Conservation (phyloP, 352 stramenopile species). For the Globisporangium barbulae region DNA sequence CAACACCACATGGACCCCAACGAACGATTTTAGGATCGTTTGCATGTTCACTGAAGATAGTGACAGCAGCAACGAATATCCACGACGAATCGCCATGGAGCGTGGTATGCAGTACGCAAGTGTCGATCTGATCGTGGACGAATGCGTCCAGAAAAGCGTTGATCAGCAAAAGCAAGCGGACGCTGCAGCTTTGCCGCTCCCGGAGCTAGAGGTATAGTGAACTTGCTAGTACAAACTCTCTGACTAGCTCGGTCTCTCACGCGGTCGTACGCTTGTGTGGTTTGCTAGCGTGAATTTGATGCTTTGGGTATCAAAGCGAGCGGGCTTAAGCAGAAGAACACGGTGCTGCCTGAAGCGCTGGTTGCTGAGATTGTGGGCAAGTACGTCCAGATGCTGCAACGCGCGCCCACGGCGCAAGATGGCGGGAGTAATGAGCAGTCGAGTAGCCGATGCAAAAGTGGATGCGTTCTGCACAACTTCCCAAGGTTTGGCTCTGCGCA, state of each 20-base stretch:
- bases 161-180: constrained; percentile 49
- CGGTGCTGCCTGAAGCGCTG: constrained; percentile 35
- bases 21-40: constrained; percentile 17
- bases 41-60: constrained; percentile 33
- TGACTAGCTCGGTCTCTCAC: not conserved
- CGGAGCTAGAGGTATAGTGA: constrained; percentile 42
- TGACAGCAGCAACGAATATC: constrained; percentile 14
- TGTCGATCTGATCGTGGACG: constrained; percentile 46
- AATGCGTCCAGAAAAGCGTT: constrained; percentile 49
- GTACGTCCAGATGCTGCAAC: constrained; percentile 25
- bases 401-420: not conserved
- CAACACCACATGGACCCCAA: constrained; percentile 15
- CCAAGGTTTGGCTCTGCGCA: constrained; percentile 27
- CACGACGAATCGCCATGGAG: constrained; percentile 30
- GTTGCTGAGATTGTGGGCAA: constrained; percentile 45
- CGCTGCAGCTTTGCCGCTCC: constrained; percentile 23
- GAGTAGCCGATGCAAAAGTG: not conserved
- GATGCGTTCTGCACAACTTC: constrained; percentile 59
- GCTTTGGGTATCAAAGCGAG: constrained; percentile 43
- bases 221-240: too few species aligned
- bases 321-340: constrained; percentile 43
- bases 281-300: constrained; percentile 45
- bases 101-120: constrained; percentile 30
- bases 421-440: not conserved
- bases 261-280: not conserved